Base-by-base conservation (phyloP, 768 basidiomycete genomes). In the Zangia roseola region DNA sequence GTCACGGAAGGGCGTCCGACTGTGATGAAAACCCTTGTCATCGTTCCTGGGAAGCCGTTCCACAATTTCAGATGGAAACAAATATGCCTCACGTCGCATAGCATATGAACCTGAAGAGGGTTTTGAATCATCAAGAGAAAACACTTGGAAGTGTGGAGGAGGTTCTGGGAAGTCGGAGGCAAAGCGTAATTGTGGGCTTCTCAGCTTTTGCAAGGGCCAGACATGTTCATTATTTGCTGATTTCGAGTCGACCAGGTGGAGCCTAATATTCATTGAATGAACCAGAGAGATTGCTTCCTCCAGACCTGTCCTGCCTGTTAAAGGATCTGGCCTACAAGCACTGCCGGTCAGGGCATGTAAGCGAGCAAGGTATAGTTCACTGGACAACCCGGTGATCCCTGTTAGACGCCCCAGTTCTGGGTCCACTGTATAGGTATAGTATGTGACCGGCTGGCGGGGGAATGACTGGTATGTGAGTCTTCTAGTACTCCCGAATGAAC, bases 311-410 rank as follows among this genome's bases (percentile, higher is more conserved):
- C 68, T 68, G 60, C 52, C 51, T 0, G 71, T 74, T 33, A 79
- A 59, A 0, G 75, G 74, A 54, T 79, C 78, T 1, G 68, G 63
- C 3, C 72, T 57, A 23, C 61, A 63, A 34, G 66, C 65, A 25
- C 70, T 71, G 0, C 70, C 70, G 0, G 71, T 77, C 16, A 72
- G 40, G 6, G 71, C 70, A 45, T 80, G 78, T 7, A 80, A 60
- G 38, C 73, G 71, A 3, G 68, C 62, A 40, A 60, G 67, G 51
- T 64, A 74, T 14, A 75, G 57, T 34, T 52, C 51, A 51, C 64
- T 60, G 1, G 25, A 43, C 28, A 68, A 40, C 12, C 48, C 61
- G 5, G 35, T 47, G 35, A 60, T 55, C 5, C 64, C 61, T 2
- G 16, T 34, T 12, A 72, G 49, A 24, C 58, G 56, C 28, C 67